Evolutionary conservation across 1,139 yeast genomes (phyloP).

Genomic region (Taphrina flavorubra): DNA sequence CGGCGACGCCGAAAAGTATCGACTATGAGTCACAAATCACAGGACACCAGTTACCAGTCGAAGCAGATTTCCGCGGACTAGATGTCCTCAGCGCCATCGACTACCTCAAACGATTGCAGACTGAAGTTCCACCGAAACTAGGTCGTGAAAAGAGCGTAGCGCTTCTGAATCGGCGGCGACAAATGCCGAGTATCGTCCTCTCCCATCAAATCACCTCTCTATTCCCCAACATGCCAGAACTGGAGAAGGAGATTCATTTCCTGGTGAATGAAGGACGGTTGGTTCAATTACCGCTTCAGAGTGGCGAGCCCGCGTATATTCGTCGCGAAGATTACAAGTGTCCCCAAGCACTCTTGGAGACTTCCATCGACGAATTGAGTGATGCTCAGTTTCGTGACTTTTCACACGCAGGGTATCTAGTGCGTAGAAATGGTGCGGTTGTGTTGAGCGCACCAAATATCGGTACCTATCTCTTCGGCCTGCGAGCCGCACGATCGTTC

Average conservation of each 20-base stretch:
- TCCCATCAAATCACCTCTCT: slow-evolving; percentile 33
- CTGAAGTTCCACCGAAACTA: slow-evolving; percentile 8
- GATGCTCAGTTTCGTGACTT: slow-evolving; percentile 26
- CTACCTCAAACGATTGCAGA: slow-evolving; percentile 25
- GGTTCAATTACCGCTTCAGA: slow-evolving; percentile 21
- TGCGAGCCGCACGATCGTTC: slow-evolving; percentile 22
- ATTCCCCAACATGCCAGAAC: slow-evolving; percentile 34
- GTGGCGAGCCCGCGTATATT: slow-evolving; percentile 30
- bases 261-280: slow-evolving; percentile 21
- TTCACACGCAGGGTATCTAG: slow-evolving; percentile 19
- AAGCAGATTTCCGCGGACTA: slow-evolving; percentile 22
- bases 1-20: slow-evolving; percentile 7
- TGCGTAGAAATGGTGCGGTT: slow-evolving; percentile 23
- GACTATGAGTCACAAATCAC: slow-evolving; percentile 26
- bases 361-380: not conserved
- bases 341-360: slow-evolving; percentile 12
- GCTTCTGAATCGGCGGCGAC: slow-evolving; percentile 17
- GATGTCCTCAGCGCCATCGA: slow-evolving; percentile 35
- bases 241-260: slow-evolving; percentile 25
- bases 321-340: slow-evolving; percentile 15
- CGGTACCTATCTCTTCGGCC: slow-evolving; percentile 13
- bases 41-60: slow-evolving; percentile 20
- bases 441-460: slow-evolving; percentile 20
- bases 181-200: slow-evolving; percentile 30
- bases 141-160: slow-evolving; percentile 24